Base-by-base conservation (phyloP, 1,284 basidiomycete genomes). In the Leccinum huronense region DNA sequence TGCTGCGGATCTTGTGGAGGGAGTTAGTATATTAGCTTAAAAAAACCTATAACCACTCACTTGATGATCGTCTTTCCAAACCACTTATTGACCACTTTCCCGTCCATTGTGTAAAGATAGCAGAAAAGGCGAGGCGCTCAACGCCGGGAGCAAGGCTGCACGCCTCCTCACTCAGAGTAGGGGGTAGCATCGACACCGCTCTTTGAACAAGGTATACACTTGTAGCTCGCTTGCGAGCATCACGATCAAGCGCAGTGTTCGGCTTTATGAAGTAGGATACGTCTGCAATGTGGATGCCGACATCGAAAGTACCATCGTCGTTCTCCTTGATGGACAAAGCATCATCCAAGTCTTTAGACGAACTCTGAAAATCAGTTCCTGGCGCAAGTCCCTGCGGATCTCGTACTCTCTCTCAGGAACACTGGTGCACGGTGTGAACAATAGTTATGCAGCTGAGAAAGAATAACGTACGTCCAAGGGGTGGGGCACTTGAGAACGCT, bases 181-280 rank as follows among this genome's bases (percentile, higher is more conserved):
- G 94, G 1, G 97, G 97, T 6, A 99, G 83, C 97, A 99, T 99
- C 1, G 96, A 95, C 10, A 98, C 95, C 34, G 92, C 88, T 56
- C 95, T 89, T 76, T 98, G 97, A 51, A 98, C 89, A 53, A 99
- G 89, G 75, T 98, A 98, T 59, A 99, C 97, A 70, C 93, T 95
- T 3, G 96, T 98, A 33, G 95, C 97, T 67, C 97, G 87, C 80
- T 98, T 98, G 71, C 95, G 88, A 58, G 97, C 97, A 78, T 99
- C 97, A 40, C 97, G 94, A 74, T 99, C 97, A 69, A 99, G 83
- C 16, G 96, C 93, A 8, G 94, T 97, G 77, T 97, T 97, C 31
- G 94, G 89, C 80, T 95, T 97, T 73, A 97, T 92, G 79, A 98
- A 99, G 82, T 92, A 90, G 2, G 95, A 93, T 1, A 98, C 95